Evolutionary conservation across 2,329 filamentous ascomycete species (phyloP), one percentile per base, ranked within the genome.

Genomic region (Coniochaeta sp.): DNA sequence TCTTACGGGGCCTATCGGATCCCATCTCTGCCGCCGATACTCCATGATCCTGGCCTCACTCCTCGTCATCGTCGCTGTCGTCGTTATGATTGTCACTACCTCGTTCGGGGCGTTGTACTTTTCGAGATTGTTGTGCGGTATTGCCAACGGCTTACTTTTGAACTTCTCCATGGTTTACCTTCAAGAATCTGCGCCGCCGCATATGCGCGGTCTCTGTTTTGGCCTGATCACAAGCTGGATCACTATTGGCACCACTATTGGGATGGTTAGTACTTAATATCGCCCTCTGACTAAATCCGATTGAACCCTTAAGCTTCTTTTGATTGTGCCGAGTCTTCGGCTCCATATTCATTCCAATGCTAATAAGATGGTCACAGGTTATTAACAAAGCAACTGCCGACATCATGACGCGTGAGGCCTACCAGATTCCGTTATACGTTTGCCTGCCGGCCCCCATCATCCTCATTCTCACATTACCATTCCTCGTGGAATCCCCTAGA

Each of bases 91-190:
- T 80, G 74, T 77, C 3, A 83, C 80, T 0, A 76, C 74, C 6
- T 68, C 72, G 59, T 82, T 86, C 44, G 79, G 74, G 16, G 80
- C 76, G 1, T 75, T 86, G 4, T 85, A 86, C 60, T 74, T 77
- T 28, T 82, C 80, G 9, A 78, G 82, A 40, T 69, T 85, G 6
- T 66, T 85, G 16, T 81, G 84, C 59, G 83, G 83, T 2, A 61
- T 85, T 5, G 79, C 81, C 7, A 84, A 84, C 64, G 81, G 81
- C 3, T 78, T 82, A 65, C 79, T 83, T 67, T 81, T 84, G 80
- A 83, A 80, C 1, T 84, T 70, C 24, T 70, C 71, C 17, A 71
- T 73, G 65, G 66, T 73, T 2, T 73, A 73, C 61, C 69, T 73
- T 58, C 71, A 73, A 61, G 70, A 72, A 58, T 62, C 58, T 16